Base-by-base conservation (phyloP, 1,284 basidiomycete genomes). In the Cryptococcus floricola region DNA sequence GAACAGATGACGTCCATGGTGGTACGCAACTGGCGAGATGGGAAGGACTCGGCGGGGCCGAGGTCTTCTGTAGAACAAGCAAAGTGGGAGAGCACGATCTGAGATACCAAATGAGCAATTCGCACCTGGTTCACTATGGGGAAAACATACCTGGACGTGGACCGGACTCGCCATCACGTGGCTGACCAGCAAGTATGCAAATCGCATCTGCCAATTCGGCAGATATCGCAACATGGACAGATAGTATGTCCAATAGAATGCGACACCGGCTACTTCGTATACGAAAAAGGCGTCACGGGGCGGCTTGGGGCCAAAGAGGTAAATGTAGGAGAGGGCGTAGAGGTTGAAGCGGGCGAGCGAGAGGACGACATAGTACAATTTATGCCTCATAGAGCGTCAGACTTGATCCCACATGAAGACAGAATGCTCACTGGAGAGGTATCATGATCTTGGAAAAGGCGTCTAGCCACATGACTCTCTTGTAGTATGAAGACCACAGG, bases 81-180 rank as follows among this genome's bases (percentile, higher is more conserved):
- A 77, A 96, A 98, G 79, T 98, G 95, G 3, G 94, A 98, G 23
- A 98, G 84, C 1, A 98, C 94, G 66, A 98, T 98, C 91, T 97
- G 71, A n/a, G 39, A 9, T 27, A 44, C 50, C 12, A 28, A 42
- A 27, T 18, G 42, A 25, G 10, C 50, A 8, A 10, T 8, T 10
- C 7, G 31, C 6, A 34, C 31, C 31, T 6, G 1, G 31, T 34
- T 34, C 5, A 34, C 31, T 34, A n/a, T 25, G 48, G 23, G 4
- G 9, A 16, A 50, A 23, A 61, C 76, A 57, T 46, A 80, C 79
- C 74, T 82, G 81, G 9, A 82, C 79, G 56, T 82, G 81, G 12
- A 84, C 73, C 1, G 82, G 82, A 50, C 78, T 80, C 5, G 82
- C 79, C 16, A 77, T 75, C 9, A 82, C 68, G 65, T 83, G 82